These are phyloP conservation scores for Vigna reflexopilosa DNA, from an alignment of 306 rosid species.

Conservation along the genomic window DNA sequence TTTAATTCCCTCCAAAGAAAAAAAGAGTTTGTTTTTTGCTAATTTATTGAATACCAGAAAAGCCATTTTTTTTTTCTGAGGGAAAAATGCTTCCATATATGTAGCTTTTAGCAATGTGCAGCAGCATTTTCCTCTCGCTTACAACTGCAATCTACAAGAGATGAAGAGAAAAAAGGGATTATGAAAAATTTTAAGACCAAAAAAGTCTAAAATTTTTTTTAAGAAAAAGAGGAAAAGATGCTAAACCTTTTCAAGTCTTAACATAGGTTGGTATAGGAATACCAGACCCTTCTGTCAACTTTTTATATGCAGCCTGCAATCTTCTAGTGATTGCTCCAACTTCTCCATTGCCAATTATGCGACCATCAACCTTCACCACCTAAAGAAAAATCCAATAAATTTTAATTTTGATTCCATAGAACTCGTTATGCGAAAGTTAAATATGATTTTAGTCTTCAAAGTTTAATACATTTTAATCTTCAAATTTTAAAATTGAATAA, in stretches of 20 bases:
- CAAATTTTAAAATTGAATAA: too few relatives aligned
- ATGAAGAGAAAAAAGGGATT: constrained; percentile 21
- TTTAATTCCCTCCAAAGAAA: not conserved
- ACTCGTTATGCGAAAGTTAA: too few relatives aligned
- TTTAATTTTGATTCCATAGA: not conserved
- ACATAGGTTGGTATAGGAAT: constrained; percentile 59
- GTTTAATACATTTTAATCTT: too few relatives aligned
- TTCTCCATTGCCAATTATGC: constrained; percentile 74
- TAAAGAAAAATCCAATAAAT: constrained; percentile 37
- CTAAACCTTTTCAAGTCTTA: constrained; percentile 39
- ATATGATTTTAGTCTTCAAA: too few relatives aligned
- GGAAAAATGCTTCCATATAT: not conserved
- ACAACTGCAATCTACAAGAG: constrained; percentile 21
- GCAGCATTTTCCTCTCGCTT: constrained; percentile 29
- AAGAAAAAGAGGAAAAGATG: not conserved
- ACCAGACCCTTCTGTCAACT: constrained; percentile 71
- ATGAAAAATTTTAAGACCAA: constrained; percentile 20
- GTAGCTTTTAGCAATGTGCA: not conserved
- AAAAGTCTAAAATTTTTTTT: not conserved
- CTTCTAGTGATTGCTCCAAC: constrained; percentile 75
- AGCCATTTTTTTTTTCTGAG: not conserved
- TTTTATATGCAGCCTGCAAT: constrained; percentile 75
- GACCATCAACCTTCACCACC: constrained; percentile 95
- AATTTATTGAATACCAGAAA: constrained; percentile 13
- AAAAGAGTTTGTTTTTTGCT: not conserved